Base-by-base conservation (phyloP, 2,329 filamentous ascomycete species). In the Lasiodiplodia gonubiensis region DNA sequence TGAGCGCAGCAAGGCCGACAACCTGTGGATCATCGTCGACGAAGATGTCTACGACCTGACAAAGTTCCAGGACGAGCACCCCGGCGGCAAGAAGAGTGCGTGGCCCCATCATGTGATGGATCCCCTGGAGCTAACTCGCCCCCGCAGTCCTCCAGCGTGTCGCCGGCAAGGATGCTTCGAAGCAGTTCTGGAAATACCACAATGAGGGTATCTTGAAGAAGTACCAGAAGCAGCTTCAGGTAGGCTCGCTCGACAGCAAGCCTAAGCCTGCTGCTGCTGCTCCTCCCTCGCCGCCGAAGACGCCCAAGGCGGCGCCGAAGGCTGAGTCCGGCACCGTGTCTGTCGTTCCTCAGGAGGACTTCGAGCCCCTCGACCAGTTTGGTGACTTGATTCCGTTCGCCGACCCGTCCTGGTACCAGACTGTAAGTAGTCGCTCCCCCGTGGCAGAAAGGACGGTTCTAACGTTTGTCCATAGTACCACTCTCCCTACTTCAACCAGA, bases 41-140 rank as follows among this genome's bases (percentile, higher is more conserved):
- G 91, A 94, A 74, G 94, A 98, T 80, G 94, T 98, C 72, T 98
- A 97, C 80, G 94, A 99, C 77, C 79, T 98, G 74, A 97, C 93
- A 73, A 93, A 81, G 70, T 85, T 84, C 72, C 81, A 83, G 70
- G 80, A 84, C 35, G 82, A 84, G 71, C 82, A 84, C 71, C 80
- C 80, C 12, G 93, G 92, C 87, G 86, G 88, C 70, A 90, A 90
- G 81, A 90, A 90, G 82, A 90, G 88, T 89, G 80, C 71, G 84
- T 67, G 71, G 7, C 39, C 48, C 59, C 59, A 63, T 53, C 49
- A n/a, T 37, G 14, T 55, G 39, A 61, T 27, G 14, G 7, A 33
- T 66, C 27, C 63, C 25, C 18, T 18, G 61, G 1, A n/a, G 33
- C 72, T 77, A 49, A 78, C 68, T 0, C 14, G 3, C 5, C 11